Evolutionary conservation across 73 alveolate genomes (phyloP).

Genomic region (Blepharisma stoltei): DNA sequence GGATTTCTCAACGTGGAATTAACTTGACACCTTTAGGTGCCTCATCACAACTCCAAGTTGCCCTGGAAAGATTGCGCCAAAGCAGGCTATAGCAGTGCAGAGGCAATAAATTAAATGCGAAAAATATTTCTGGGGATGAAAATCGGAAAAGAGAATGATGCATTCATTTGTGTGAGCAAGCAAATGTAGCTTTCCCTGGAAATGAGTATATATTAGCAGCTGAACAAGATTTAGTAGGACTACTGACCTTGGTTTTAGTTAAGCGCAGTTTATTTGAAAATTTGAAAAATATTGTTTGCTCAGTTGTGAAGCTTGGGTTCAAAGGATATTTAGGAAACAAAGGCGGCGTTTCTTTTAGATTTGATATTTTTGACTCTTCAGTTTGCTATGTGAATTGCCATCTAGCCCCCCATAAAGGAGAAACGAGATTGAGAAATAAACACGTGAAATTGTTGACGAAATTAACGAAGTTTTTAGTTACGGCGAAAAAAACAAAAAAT

Average conservation of each 20-base stretch:
- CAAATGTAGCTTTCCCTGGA: neutral
- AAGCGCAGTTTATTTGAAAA: neutral
- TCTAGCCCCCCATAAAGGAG: neutral
- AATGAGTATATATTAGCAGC: too few species aligned
- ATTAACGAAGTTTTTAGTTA: neutral
- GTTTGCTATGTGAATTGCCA: conserved; percentile 5
- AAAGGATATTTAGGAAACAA: conserved; percentile 15
- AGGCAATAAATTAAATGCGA: neutral
- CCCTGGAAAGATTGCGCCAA: too few species aligned
- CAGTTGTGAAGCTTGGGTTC: neutral
- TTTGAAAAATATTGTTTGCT: neutral
- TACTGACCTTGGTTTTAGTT: neutral
- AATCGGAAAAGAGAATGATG: neutral
- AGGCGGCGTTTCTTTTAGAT: conserved; percentile 14
- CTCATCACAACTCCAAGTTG: too few species aligned
- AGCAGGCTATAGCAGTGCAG: too few species aligned
- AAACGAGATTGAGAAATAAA: neutral
- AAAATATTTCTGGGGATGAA: conserved; percentile 1
- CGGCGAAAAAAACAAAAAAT: neutral
- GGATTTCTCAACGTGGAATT: too few species aligned
- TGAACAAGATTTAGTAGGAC: neutral
- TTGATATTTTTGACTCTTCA: neutral
- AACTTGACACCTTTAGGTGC: too few species aligned
- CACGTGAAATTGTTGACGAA: neutral
- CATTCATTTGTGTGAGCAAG: neutral